A percentile compares a stretch with the other conserved stretches of the same genome.
Evolutionary conservation across 2,329 filamentous ascomycete genomes (phyloP).

Genomic region (Sporothrix brasiliensis): DNA sequence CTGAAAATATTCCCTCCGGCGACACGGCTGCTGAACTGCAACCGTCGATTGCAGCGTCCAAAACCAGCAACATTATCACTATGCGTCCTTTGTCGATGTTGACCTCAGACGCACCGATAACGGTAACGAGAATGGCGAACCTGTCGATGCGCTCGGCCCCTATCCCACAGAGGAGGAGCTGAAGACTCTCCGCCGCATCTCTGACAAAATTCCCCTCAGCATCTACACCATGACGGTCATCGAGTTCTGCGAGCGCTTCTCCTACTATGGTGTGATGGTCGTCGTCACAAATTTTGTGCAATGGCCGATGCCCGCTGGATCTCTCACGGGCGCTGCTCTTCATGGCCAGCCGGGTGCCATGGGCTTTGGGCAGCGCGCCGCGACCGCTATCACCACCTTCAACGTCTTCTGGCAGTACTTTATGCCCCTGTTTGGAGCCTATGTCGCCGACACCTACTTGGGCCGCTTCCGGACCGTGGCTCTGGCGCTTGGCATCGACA

Average conservation of each 20-base stretch:
- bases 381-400: conserved; percentile 43
- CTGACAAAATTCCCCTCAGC: conserved; percentile 61
- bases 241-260: conserved; percentile 72
- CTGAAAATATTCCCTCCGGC: background rate
- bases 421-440: conserved; percentile 60
- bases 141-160: background rate
- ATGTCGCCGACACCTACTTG: conserved; percentile 58
- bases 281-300: conserved; percentile 67
- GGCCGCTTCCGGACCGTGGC: conserved; percentile 72
- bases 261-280: conserved; percentile 69
- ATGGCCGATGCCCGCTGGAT: conserved; percentile 57
- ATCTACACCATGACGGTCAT: conserved; percentile 67
- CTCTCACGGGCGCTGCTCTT: conserved; percentile 54
- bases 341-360: conserved; percentile 56
- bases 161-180: conserved; percentile 3
- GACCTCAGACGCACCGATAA: no score
- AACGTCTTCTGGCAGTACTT: conserved; percentile 63
- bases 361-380: conserved; percentile 48
- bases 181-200: conserved; percentile 56
- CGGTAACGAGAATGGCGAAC: background rate
- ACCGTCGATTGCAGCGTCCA: background rate
- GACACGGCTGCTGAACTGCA: background rate
- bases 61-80: background rate
- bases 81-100: background rate
- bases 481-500: conserved; percentile 61